Base-by-base conservation (phyloP, 306 rosid genomes). In the Morella rubra region DNA sequence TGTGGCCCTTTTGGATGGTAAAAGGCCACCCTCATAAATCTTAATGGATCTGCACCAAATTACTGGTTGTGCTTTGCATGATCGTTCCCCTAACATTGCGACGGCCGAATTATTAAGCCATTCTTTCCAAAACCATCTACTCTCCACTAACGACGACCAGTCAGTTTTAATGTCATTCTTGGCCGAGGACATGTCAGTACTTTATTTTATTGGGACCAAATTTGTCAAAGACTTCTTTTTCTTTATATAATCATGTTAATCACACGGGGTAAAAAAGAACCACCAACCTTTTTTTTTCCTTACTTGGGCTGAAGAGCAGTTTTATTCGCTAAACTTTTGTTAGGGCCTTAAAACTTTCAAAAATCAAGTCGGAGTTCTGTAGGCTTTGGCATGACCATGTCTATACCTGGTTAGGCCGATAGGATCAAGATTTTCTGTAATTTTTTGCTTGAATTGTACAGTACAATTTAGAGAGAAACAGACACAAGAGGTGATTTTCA, bases 31-130 rank as follows among this genome's bases (percentile, higher is more conserved):
- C 3, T 7, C 19, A 24, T 13, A 1, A 4, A 18, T 62, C 5
- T 65, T 41, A 76, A 76, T 76, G 79, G 66, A 53, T 41, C 49
- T 66, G 44, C 54, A 52, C 73, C 79, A 18, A 52, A 76, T 52
- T 66, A 66, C 22, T 14, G 4, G 22, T 66, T 66, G 37, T 45
- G 27, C 40, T 76, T 51, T 32, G 6, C 46, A 20, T 22, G 16
- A 11, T 54, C 53, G 47, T 49, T 51, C 59, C 32, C 22, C 51
- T 46, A 61, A 59, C 58, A 54, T 45, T 49, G 56, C 60, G 46
- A 27, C 27, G 27, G 16, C 37, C 15, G 54, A n/a, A 60, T 61
- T 32, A 8, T 44, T 5, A 11, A 61, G 9, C 69, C 69, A 5
- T 32, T 13, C 6, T 62, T 62, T 62, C 47, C 24, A 61, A 7